phyloP scores from a whole-genome alignment of 129 eudicot species.

The Ambrosia trifida region DNA sequence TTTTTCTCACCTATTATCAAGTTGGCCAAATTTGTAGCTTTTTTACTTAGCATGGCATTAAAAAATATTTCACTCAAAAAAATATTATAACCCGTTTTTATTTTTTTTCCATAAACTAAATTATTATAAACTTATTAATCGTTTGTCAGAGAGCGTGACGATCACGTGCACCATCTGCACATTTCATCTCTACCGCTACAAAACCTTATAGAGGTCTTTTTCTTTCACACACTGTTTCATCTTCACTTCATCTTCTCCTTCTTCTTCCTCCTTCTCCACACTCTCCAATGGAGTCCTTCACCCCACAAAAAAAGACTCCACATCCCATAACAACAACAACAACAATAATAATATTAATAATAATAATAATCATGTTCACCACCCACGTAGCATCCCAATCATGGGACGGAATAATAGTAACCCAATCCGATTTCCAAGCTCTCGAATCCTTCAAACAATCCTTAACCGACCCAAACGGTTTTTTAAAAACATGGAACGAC shows the following conservation, averaged over 20 bases:
- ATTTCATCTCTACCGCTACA: conserved; percentile 33
- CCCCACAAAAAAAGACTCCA: conserved; percentile 21
- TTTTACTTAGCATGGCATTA: too few species aligned
- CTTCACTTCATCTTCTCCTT: conserved; percentile 1
- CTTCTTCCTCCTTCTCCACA: neutral
- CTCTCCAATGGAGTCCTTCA: conserved; percentile 21
- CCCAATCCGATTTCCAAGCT: conserved; percentile 67
- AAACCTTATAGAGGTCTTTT: conserved; percentile 23
- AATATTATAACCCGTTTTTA: too few species aligned
- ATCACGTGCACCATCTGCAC: conserved; percentile 31
- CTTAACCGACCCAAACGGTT: conserved; percentile 40
- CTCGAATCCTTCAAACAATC: conserved; percentile 39
- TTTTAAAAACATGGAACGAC: conserved; percentile 41
- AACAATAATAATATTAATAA: too few species aligned
- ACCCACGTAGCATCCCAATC: conserved; percentile 21
- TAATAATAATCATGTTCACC: neutral
- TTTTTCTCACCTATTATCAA: too few species aligned
- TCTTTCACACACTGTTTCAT: conserved; percentile 25
- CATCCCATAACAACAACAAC: conserved; percentile 5
- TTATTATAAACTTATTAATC: neutral
- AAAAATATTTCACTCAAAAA: too few species aligned
- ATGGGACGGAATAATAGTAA: conserved; percentile 42
- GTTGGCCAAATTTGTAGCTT: too few species aligned
- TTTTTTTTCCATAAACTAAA: too few species aligned
- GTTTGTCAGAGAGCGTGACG: conserved; percentile 14